Evolutionary conservation across 192 early-diverging fungal genomes (phyloP).

Genomic region (Gonapodya sp.): DNA sequence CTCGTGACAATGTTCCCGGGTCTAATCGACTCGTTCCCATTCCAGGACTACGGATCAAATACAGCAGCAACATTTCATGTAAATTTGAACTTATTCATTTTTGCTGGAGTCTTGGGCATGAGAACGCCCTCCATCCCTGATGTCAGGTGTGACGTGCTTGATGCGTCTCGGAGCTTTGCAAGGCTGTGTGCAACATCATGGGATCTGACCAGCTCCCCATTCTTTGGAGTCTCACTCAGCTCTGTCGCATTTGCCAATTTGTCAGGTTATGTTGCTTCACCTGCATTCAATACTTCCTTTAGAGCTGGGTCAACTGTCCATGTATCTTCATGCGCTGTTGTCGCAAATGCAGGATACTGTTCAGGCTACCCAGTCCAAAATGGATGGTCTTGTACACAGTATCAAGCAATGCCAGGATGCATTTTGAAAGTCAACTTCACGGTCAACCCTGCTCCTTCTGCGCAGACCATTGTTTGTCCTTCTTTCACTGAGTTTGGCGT

Average conservation of each 20-base stretch:
- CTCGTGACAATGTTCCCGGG: neutral
- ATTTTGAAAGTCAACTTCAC: neutral
- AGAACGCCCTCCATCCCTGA: neutral
- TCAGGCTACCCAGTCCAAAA: neutral
- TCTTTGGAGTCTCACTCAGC: neutral
- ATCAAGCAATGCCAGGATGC: neutral
- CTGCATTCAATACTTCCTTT: neutral
- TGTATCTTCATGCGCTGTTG: neutral
- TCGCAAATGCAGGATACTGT: neutral
- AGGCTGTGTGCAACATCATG: neutral
- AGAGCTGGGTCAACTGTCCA: neutral
- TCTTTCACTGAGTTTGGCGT: neutral
- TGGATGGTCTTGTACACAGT: neutral
- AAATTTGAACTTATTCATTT: neutral
- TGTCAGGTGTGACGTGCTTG: neutral
- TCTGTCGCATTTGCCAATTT: neutral
- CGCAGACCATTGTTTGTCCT: neutral
- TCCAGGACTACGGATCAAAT: neutral
- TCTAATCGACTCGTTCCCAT: neutral
- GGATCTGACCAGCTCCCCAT: neutral
- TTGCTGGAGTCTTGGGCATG: neutral
- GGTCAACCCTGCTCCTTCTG: neutral
- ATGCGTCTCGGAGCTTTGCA: neutral
- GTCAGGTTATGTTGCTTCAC: neutral
- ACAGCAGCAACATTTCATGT: neutral